These are phyloP conservation scores for Paramecium biaurelia DNA, from an alignment of 73 alveolate species.

Conservation along the genomic window DNA sequence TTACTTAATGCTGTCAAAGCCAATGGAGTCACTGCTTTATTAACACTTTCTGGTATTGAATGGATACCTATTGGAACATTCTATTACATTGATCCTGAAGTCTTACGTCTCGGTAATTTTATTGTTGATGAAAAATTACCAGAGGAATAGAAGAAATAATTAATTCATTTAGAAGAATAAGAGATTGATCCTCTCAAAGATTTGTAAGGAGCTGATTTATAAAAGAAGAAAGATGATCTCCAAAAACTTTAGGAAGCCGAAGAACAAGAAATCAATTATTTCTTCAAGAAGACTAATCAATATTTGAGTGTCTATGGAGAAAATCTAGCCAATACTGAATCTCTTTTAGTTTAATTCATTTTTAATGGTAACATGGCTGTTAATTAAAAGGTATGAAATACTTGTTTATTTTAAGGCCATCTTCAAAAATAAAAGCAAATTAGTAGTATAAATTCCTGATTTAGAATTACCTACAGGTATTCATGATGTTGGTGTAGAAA, in stretches of 20 bases:
- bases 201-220: slow-evolving; percentile 39
- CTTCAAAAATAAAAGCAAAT: slow-evolving; percentile 25
- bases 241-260: slow-evolving; percentile 19
- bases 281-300: slow-evolving; percentile 49
- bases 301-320: slow-evolving; percentile 57
- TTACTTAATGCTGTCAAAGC: slow-evolving; percentile 73
- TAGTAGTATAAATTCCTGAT: slow-evolving; percentile 56
- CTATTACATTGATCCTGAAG: slow-evolving; percentile 83
- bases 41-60: slow-evolving; percentile 93
- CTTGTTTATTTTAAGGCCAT: slow-evolving; percentile 20
- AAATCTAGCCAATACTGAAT: slow-evolving; percentile 41
- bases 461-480: slow-evolving; percentile 53
- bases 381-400: background rate
- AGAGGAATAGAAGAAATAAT: slow-evolving; percentile 73
- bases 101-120: slow-evolving; percentile 82
- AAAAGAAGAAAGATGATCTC: slow-evolving; percentile 57
- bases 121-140: slow-evolving; percentile 77
- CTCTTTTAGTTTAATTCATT: slow-evolving; percentile 48
- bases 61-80: slow-evolving; percentile 92
- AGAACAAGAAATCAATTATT: slow-evolving; percentile 46
- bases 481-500: slow-evolving; percentile 58
- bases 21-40: slow-evolving; percentile 78
- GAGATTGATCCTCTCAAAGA: slow-evolving; percentile 50
- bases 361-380: slow-evolving; percentile 31
- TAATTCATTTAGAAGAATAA: slow-evolving; percentile 57